Conservation (phyloP, 345 rosid genomes). For the Acer negundo region DNA sequence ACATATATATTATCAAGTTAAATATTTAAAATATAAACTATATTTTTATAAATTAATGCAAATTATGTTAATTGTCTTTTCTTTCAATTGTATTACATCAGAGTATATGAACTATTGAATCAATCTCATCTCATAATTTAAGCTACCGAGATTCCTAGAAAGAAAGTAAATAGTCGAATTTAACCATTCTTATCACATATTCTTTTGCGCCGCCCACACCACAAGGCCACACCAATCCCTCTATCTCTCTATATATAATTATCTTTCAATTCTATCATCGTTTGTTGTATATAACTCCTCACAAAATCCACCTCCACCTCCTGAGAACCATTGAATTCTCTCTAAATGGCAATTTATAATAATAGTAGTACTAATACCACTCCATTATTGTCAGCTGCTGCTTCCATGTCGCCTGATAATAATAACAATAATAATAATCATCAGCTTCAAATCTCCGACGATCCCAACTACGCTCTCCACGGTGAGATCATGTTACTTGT, state of each 20-base stretch:
- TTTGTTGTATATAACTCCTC: background rate
- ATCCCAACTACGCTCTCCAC: constrained; percentile 44
- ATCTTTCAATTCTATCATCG: background rate
- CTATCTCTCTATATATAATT: background rate
- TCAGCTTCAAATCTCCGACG: constrained; percentile 33
- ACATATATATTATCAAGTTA: too few relatives aligned
- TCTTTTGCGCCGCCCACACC: background rate
- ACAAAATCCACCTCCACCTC: background rate
- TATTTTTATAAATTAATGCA: too few relatives aligned
- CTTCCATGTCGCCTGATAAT: constrained; percentile 13
- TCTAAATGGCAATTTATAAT: background rate
- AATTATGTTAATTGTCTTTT: too few relatives aligned
- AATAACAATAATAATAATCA: constrained; percentile 5
- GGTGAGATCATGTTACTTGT: constrained; percentile 54
- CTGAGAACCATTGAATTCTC: background rate
- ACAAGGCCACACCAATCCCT: background rate
- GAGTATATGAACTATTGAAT: too few relatives aligned
- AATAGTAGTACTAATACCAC: background rate
- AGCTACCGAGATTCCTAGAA: too few relatives aligned
- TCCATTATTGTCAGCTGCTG: background rate
- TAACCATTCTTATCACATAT: too few relatives aligned
- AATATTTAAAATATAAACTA: too few relatives aligned
- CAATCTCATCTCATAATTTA: too few relatives aligned
- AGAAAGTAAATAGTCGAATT: too few relatives aligned
- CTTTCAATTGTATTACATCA: too few relatives aligned